Percentiles rank a stretch among this genome's conserved stretches.
phyloP scores from a whole-genome alignment of 352 stramenopile genomes.

The Phytopythium helicoides region DNA sequence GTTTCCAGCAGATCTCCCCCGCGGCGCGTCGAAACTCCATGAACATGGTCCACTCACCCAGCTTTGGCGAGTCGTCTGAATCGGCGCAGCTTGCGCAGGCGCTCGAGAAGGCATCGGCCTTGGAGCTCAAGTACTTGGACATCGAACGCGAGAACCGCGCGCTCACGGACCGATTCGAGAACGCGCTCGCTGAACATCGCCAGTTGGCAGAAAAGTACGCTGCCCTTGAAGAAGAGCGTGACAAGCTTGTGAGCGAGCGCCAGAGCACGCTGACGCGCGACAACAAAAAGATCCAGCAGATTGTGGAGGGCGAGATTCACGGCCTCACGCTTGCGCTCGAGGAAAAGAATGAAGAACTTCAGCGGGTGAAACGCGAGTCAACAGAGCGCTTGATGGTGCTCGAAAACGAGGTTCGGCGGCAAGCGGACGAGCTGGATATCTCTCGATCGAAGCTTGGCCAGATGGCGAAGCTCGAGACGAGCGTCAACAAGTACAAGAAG shows the following conservation, averaged over 20 bases:
- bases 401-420: conserved; percentile 83
- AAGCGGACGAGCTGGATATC: conserved; percentile 85
- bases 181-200: conserved; percentile 44
- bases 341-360: conserved; percentile 73
- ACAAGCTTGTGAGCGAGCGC: conserved; percentile 66
- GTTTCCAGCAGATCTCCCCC: conserved; percentile 64
- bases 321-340: conserved; percentile 71
- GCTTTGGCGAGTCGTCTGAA: conserved; percentile 20
- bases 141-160: conserved; percentile 77
- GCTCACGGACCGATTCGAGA: conserved; percentile 71
- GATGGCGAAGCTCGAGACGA: conserved; percentile 79
- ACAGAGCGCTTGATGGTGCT: conserved; percentile 73
- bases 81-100: conserved; percentile 56
- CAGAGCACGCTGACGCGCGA: conserved; percentile 75
- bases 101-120: conserved; percentile 60
- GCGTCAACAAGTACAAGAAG: conserved; percentile 82
- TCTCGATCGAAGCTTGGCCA: conserved; percentile 80
- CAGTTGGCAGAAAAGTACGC: conserved; percentile 41
- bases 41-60: conserved; percentile 33
- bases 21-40: conserved; percentile 24
- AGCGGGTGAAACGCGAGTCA: conserved; percentile 72
- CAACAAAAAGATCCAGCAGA: conserved; percentile 89
- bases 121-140: conserved; percentile 77
- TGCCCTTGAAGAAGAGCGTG: conserved; percentile 58
- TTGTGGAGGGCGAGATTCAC: conserved; percentile 82